Conservation (phyloP, 768 basidiomycete species). For the Boletus rubroflammeus region DNA sequence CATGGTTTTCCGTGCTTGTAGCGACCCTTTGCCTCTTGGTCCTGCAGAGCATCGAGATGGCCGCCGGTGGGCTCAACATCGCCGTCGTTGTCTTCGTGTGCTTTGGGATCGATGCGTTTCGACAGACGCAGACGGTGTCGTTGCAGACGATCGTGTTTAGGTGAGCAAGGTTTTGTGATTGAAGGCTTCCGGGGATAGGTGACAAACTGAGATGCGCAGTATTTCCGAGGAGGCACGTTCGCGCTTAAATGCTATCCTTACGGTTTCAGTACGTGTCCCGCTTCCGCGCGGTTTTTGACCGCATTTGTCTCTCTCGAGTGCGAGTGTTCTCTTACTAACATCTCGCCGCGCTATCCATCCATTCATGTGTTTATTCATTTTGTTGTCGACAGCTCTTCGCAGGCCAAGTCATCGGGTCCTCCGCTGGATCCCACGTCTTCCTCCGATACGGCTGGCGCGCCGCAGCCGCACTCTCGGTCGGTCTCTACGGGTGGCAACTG, state of each 20-base stretch:
- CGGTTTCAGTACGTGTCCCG: constrained; percentile 22
- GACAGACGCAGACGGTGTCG: constrained; percentile 39
- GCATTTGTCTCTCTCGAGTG: neutral
- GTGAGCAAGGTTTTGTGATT: constrained; percentile 6
- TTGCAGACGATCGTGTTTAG: constrained; percentile 27
- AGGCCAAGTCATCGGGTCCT: constrained; percentile 44
- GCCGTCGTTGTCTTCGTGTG: constrained; percentile 39
- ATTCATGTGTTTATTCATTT: neutral
- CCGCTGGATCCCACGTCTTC: constrained; percentile 40
- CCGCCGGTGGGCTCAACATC: constrained; percentile 36
- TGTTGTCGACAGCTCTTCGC: constrained; percentile 22
- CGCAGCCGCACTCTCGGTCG: constrained; percentile 32
- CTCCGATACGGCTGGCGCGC: constrained; percentile 39
- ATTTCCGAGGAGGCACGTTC: constrained; percentile 29
- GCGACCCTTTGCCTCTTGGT: constrained; percentile 30
- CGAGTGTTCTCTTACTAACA: neutral
- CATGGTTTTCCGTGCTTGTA: constrained; percentile 41
- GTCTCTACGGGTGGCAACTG: constrained; percentile 33
- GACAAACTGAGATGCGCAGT: constrained; percentile 6
- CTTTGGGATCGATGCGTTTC: constrained; percentile 39
- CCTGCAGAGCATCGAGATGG: constrained; percentile 33
- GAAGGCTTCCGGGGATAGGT: neutral
- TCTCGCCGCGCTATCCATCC: neutral
- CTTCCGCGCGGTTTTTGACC: neutral
- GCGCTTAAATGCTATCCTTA: constrained; percentile 29